Evolutionary conservation across 768 basidiomycete genomes (phyloP), one percentile per base, ranked within the genome.

Genomic region (Kwoniella sp.): DNA sequence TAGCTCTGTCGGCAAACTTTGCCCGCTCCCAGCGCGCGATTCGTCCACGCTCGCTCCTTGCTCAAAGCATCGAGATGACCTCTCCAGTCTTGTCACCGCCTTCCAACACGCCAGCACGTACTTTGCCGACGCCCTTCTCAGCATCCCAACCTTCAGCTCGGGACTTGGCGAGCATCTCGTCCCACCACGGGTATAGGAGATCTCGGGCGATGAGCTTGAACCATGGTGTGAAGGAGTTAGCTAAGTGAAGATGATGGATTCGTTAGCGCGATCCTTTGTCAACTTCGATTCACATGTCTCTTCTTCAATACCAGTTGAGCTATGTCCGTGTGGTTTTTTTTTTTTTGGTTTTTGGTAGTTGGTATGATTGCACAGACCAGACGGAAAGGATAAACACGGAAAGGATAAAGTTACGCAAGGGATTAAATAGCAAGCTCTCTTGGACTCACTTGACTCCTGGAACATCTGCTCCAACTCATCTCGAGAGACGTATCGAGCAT

Each of bases 161-260:
- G 37, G 79, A 78, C 36, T 90, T 87, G 58, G 82, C 82, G 66
- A 89, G 74, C 47, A 99, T 86, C 65, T 90, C 88, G 74, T 96
- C 92, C 96, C 96, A 99, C 96, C 96, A 99, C 24, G 90, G 91
- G 77, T 94, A 98, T 47, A 99, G 84, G 81, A 95, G 95, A 78
- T 97, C 92, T 2, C 93, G 87, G 1, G 92, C 93, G 74, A 99
- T 98, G 27, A 98, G 87, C 80, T 93, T 91, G 87, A 99, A 99
- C 96, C 96, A 99, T 0, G 96, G 96, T 7, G 96, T 99, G 80
- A 99, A 99, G 1, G 85, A 86, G 79, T 91, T 91, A 60, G 81
- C 92, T 95, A 72, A 1, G 52, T 12, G 26, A 33, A 60, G 55
- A 64, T 62, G 53, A 4, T 15, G 17, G 17, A 19, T 9, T 6